Evolutionary conservation across 176 grass and related monocot genomes (phyloP).

Genomic region (Zea mays): DNA sequence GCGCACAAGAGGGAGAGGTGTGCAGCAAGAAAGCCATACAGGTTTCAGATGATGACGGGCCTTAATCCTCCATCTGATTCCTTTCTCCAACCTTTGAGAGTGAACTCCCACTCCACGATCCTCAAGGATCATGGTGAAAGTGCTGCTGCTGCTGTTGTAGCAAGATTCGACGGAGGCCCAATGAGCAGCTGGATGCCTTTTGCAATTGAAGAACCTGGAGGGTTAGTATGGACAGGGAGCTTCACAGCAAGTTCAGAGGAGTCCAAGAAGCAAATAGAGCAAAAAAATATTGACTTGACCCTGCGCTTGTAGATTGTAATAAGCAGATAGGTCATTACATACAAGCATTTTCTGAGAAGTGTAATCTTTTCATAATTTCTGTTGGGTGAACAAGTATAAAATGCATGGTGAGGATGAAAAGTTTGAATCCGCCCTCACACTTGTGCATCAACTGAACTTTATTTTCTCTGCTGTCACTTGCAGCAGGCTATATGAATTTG

Average conservation of each 20-base stretch:
- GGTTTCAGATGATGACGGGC: slow-evolving; percentile 44
- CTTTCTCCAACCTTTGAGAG: slow-evolving; percentile 63
- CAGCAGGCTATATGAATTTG: neutral
- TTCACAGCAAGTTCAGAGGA: slow-evolving; percentile 55
- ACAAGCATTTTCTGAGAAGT: slow-evolving; percentile 33
- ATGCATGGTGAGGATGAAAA: neutral
- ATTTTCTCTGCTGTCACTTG: too few species aligned
- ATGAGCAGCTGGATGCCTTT: slow-evolving; percentile 48
- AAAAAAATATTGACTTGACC: slow-evolving; percentile 64
- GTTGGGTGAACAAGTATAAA: slow-evolving; percentile 9
- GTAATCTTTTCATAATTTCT: neutral
- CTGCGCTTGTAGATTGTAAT: slow-evolving; percentile 57
- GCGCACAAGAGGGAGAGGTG: slow-evolving; percentile 90
- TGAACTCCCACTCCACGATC: slow-evolving; percentile 59
- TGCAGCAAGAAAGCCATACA: slow-evolving; percentile 55
- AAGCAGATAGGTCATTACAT: slow-evolving; percentile 24
- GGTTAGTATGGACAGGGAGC: slow-evolving; percentile 66
- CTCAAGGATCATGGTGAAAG: slow-evolving; percentile 48
- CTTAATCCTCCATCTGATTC: slow-evolving; percentile 40
- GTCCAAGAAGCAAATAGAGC: slow-evolving; percentile 29
- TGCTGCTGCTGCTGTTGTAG: slow-evolving; percentile 25
- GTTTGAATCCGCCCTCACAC: neutral
- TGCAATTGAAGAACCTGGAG: slow-evolving; percentile 40
- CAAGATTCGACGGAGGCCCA: slow-evolving; percentile 50
- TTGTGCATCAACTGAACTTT: too few species aligned